Percentiles rank a stretch among this genome's conserved stretches.
These are phyloP conservation scores for Neurospora sp. DNA, from an alignment of 495 filamentous ascomycete genomes.

Conservation along the genomic window DNA sequence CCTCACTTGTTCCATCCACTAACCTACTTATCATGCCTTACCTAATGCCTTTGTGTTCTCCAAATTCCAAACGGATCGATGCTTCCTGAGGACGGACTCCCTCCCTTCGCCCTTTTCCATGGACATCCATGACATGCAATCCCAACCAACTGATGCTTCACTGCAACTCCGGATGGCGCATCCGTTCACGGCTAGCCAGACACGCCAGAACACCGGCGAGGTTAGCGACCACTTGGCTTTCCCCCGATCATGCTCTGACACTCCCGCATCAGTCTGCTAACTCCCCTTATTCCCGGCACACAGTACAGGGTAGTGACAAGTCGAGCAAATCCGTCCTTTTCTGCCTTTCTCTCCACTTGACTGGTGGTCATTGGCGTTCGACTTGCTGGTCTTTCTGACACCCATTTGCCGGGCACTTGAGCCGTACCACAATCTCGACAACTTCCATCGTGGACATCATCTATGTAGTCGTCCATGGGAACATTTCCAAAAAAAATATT, in stretches of 20 bases:
- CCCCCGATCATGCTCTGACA: neutral
- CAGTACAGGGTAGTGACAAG: neutral
- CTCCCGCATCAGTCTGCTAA: neutral
- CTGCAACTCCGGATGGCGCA: neutral
- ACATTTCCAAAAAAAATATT: neutral
- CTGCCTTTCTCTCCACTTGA: neutral
- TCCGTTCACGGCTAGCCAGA: neutral
- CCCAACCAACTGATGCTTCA: neutral
- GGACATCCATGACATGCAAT: neutral
- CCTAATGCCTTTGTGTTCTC: neutral
- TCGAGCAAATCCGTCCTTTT: neutral
- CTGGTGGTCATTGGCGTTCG: neutral
- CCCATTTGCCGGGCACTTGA: neutral
- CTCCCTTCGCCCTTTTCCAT: neutral
- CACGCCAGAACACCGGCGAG: neutral
- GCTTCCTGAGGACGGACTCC: neutral
- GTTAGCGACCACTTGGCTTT: neutral
- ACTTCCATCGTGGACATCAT: neutral
- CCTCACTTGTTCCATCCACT: neutral
- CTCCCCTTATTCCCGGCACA: neutral
- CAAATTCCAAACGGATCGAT: neutral
- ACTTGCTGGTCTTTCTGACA: neutral
- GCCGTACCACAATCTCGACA: neutral
- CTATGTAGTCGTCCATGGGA: neutral
- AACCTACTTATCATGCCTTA: neutral